Evolutionary conservation across 2,329 filamentous ascomycete species (phyloP).

Genomic region (Exophiala oligosperma): DNA sequence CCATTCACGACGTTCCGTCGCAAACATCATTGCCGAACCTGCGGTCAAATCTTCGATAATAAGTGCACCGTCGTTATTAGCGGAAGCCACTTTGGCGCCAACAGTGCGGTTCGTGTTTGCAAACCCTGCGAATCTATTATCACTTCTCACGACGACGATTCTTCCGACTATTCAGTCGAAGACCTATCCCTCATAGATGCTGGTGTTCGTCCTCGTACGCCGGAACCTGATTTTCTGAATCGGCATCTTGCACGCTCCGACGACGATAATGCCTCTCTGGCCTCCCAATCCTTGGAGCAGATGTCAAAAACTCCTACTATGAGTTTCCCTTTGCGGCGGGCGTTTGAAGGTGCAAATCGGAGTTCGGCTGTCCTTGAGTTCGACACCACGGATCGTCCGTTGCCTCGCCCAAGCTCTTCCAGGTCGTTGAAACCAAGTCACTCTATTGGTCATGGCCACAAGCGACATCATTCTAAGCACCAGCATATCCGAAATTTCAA

Average conservation of each 20-base stretch:
- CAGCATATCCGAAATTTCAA: conserved; percentile 78
- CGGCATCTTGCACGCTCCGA: conserved; percentile 35
- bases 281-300: conserved; percentile 49
- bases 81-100: conserved; percentile 82
- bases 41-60: conserved; percentile 97
- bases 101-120: conserved; percentile 82
- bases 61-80: conserved; percentile 93
- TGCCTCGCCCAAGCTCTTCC: conserved; percentile 90
- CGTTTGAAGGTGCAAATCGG: conserved; percentile 75
- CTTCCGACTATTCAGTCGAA: conserved; percentile 85
- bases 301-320: conserved; percentile 58
- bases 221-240: conserved; percentile 18
- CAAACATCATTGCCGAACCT: conserved; percentile 93
- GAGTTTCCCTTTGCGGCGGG: conserved; percentile 63
- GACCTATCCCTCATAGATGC: conserved; percentile 41
- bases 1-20: conserved; percentile 90
- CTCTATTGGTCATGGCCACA: conserved; percentile 69
- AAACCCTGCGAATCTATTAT: conserved; percentile 91
- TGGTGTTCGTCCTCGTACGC: conserved; percentile 26
- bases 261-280: conserved; percentile 46
- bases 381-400: conserved; percentile 66
- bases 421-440: conserved; percentile 80
- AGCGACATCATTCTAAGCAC: conserved; percentile 83
- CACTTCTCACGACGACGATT: conserved; percentile 83
- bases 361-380: conserved; percentile 89